Evolutionary conservation across 1,139 yeast species (phyloP).

Genomic region (Debaryomyces sp.): DNA sequence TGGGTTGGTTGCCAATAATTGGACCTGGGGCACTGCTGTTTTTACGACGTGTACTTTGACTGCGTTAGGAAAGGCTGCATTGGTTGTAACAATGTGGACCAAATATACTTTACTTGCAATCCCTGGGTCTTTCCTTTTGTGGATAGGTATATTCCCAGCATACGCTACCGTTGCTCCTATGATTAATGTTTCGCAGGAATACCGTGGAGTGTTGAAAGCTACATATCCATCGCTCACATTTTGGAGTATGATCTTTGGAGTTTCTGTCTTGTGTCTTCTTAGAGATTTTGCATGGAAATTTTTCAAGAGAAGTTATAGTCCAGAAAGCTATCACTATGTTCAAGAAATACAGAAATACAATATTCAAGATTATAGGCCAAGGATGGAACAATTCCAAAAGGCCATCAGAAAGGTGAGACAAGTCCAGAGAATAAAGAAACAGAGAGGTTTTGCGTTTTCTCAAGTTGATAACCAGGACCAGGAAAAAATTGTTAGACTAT

Average conservation of each 20-base stretch:
- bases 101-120: conserved; percentile 89
- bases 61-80: conserved; percentile 92
- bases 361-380: conserved; percentile 90
- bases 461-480: conserved; percentile 95
- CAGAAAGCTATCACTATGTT: conserved; percentile 91
- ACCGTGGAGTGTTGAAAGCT: conserved; percentile 74
- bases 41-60: conserved; percentile 88
- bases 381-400: conserved; percentile 95
- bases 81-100: conserved; percentile 93
- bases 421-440: conserved; percentile 96
- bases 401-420: conserved; percentile 97
- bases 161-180: conserved; percentile 86
- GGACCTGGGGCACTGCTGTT: conserved; percentile 94
- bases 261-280: conserved; percentile 75
- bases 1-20: conserved; percentile 83
- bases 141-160: conserved; percentile 87
- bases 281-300: conserved; percentile 96
- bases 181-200: conserved; percentile 81
- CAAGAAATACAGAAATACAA: conserved; percentile 97
- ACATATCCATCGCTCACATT: conserved; percentile 78
- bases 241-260: conserved; percentile 81
- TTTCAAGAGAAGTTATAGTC: conserved; percentile 86
- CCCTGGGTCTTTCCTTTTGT: conserved; percentile 86
- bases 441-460: conserved; percentile 97
- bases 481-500: conserved; percentile 86